Evolutionary conservation across 352 stramenopile species (phyloP).

Genomic region (Pythium aphanidermatum): DNA sequence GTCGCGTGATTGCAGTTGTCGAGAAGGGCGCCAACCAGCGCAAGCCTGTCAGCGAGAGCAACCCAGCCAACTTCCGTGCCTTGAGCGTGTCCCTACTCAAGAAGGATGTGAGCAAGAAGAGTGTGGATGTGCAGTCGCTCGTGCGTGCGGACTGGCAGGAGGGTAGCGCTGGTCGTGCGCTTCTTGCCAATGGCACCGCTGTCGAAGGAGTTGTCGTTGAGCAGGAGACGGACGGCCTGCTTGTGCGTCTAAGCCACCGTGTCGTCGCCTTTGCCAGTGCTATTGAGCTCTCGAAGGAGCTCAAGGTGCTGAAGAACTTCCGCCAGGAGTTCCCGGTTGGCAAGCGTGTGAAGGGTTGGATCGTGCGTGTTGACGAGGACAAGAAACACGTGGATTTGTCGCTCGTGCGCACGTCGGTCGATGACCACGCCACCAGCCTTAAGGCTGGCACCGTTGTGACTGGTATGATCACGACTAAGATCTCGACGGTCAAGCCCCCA

Average conservation of each 20-base stretch:
- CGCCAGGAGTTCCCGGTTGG: conserved; percentile 68
- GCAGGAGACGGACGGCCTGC: conserved; percentile 45
- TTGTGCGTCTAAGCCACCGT: conserved; percentile 65
- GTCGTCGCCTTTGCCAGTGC: conserved; percentile 58
- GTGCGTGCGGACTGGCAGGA: conserved; percentile 78
- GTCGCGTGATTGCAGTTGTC: conserved; percentile 56
- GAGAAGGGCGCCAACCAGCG: conserved; percentile 83
- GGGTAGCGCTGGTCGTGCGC: conserved; percentile 50
- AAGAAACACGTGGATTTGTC: conserved; percentile 76
- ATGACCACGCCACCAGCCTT: conserved; percentile 15
- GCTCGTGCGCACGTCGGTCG: conserved; percentile 35
- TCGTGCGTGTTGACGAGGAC: conserved; percentile 61
- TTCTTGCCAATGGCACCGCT: conserved; percentile 51
- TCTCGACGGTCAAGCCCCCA: conserved; percentile 64
- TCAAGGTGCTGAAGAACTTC: conserved; percentile 50
- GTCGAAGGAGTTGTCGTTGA: conserved; percentile 70
- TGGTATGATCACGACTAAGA: conserved; percentile 67
- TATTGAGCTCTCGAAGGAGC: conserved; percentile 62
- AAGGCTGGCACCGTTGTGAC: conserved; percentile 53
- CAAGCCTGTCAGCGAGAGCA: conserved; percentile 71
- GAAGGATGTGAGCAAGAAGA: conserved; percentile 33
- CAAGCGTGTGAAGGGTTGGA: conserved; percentile 60
- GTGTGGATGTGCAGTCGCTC: conserved; percentile 30
- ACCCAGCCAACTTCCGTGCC: conserved; percentile 66
- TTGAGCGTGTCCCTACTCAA: conserved; percentile 67